These are phyloP conservation scores for Chenopodium album DNA, from an alignment of 148 eudicot genomes.

Conservation along the genomic window DNA sequence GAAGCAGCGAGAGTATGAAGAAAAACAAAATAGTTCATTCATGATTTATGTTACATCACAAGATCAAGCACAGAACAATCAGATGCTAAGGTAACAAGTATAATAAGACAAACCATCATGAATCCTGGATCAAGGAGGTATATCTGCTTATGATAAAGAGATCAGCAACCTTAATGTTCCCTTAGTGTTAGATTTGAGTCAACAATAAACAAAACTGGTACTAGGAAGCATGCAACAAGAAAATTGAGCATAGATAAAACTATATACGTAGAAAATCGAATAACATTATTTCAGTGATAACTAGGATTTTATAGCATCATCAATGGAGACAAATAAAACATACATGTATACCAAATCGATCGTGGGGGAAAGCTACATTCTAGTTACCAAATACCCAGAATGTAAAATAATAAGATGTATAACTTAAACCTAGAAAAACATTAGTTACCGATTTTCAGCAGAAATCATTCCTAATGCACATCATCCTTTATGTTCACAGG, in stretches of 20 bases:
- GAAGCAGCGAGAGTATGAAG: too few species aligned
- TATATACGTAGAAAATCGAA: background rate
- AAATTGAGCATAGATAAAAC: background rate
- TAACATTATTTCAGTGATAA: background rate
- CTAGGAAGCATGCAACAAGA: background rate
- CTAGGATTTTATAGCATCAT: slow-evolving; percentile 18
- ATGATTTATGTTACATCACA: background rate
- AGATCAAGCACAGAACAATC: background rate
- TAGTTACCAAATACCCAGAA: background rate
- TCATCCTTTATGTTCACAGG: slow-evolving; percentile 22
- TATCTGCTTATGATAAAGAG: background rate
- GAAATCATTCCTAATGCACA: slow-evolving; percentile 13
- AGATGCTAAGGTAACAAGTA: background rate
- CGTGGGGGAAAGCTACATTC: slow-evolving; percentile 1
- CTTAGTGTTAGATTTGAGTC: background rate
- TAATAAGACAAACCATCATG: background rate
- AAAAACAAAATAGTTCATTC: too few species aligned
- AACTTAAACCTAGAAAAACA: background rate
- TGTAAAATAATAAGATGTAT: slow-evolving; percentile 1
- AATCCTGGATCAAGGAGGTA: background rate
- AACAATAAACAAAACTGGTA: background rate
- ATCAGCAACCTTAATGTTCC: background rate
- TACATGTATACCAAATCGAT: slow-evolving; percentile 9
- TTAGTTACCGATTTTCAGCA: slow-evolving; percentile 17
- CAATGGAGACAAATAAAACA: slow-evolving; percentile 15